phyloP scores from a whole-genome alignment of 371 early-diverging fungal genomes.

The Lichtheimia hyalospora region DNA sequence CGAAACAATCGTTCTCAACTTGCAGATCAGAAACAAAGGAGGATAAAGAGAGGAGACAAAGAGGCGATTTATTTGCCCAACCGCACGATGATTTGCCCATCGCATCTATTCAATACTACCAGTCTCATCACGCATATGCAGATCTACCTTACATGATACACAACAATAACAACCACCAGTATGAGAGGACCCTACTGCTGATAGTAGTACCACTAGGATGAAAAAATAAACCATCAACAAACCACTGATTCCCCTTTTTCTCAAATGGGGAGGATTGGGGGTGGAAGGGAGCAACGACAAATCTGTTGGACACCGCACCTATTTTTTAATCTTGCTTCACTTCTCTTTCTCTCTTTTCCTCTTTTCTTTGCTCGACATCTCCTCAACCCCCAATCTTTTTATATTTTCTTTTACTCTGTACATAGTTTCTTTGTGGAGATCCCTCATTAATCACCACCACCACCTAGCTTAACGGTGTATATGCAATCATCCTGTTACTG shows the following conservation, averaged over 20 bases:
- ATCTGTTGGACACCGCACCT: constrained; percentile 3
- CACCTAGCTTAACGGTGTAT: no score
- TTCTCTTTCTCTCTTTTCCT: constrained; percentile 11
- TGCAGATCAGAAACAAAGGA: neutral
- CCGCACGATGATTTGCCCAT: neutral
- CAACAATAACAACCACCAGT: no score
- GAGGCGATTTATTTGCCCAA: constrained; percentile 1
- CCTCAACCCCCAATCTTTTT: constrained; percentile 5
- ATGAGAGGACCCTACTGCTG: no score
- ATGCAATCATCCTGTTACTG: no score
- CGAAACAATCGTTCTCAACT: no score
- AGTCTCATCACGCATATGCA: no score
- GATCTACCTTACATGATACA: no score
- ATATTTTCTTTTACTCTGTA: constrained; percentile 9
- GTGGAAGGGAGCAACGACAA: neutral
- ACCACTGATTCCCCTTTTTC: constrained; percentile 12
- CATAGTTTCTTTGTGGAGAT: constrained; percentile 8
- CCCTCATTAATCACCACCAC: neutral
- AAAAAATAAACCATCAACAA: no score
- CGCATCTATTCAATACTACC: neutral
- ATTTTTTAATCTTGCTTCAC: neutral
- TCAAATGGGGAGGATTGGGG: neutral
- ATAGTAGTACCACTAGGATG: no score
- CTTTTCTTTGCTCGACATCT: neutral
- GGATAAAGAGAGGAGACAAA: neutral